A percentile compares a stretch with the other conserved stretches of the same genome.
These are phyloP conservation scores for Aspergillus sp. DNA, from an alignment of 2,329 filamentous ascomycete genomes.

Conservation along the genomic window DNA sequence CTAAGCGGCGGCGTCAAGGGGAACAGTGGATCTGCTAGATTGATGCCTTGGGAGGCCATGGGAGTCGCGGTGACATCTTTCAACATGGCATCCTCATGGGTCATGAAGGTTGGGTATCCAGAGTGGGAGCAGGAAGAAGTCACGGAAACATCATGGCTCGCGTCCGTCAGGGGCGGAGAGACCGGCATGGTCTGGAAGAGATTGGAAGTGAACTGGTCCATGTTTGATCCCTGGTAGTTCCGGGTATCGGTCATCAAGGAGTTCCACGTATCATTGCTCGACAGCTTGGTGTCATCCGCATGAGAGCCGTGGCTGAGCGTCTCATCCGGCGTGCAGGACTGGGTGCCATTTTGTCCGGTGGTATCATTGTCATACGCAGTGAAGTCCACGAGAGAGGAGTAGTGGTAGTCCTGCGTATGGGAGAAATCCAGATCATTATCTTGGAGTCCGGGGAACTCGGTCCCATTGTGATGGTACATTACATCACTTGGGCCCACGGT, in stretches of 20 bases:
- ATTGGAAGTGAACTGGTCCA: slow-evolving; percentile 34
- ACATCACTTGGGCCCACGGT: slow-evolving; percentile 37
- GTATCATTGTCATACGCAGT: slow-evolving; percentile 41
- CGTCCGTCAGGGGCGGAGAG: slow-evolving; percentile 42
- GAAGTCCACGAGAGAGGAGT: slow-evolving; percentile 39
- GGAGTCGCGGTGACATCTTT: slow-evolving; percentile 35
- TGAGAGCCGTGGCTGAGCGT: slow-evolving; percentile 37
- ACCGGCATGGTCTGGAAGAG: slow-evolving; percentile 39
- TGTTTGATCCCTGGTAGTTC: slow-evolving; percentile 31
- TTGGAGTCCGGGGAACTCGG: slow-evolving; percentile 37
- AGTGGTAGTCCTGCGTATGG: slow-evolving; percentile 36
- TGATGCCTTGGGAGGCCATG: slow-evolving; percentile 33
- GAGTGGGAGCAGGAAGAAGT: slow-evolving; percentile 39
- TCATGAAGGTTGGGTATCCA: slow-evolving; percentile 37
- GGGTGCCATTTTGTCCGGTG: slow-evolving; percentile 28
- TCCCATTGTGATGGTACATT: slow-evolving; percentile 34
- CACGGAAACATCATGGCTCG: slow-evolving; percentile 40
- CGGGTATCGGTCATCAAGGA: slow-evolving; percentile 32
- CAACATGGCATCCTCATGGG: slow-evolving; percentile 37
- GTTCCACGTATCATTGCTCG: slow-evolving; percentile 33
- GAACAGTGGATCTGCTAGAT: slow-evolving; percentile 39
- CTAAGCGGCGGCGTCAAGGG: slow-evolving; percentile 37
- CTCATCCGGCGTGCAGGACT: slow-evolving; percentile 36
- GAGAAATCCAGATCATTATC: slow-evolving; percentile 37
- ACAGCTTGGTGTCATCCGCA: slow-evolving; percentile 35